Percentiles rank a stretch among this genome's conserved stretches.
These are phyloP conservation scores for Lachancea dasiensis DNA, from an alignment of 805 yeast genomes.

Conservation along the genomic window DNA sequence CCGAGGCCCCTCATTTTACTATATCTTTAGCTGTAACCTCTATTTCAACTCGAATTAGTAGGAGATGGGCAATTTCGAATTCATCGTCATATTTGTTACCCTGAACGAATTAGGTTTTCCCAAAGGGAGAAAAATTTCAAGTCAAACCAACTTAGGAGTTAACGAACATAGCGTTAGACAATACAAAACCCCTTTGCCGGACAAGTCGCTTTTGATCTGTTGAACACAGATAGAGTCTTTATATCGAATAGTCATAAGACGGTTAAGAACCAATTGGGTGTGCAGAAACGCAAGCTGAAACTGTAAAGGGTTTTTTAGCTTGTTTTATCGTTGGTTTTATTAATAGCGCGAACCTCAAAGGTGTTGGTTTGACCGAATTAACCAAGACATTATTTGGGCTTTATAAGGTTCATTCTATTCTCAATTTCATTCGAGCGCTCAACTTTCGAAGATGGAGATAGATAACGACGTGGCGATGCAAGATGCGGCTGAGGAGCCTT, in stretches of 20 bases:
- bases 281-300: no score
- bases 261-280: no score
- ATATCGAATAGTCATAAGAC: not conserved
- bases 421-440: not conserved
- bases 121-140: constrained; percentile 9
- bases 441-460: constrained; percentile 51
- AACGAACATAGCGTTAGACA: not conserved
- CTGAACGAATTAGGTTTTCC: not conserved
- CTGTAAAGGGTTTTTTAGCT: no score
- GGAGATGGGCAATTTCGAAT: no score
- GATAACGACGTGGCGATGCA: constrained; percentile 84
- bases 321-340: no score
- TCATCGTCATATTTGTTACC: not conserved
- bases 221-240: not conserved
- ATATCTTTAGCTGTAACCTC: not conserved
- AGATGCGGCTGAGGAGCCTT: constrained; percentile 51
- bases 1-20: no score
- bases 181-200: constrained; percentile 5
- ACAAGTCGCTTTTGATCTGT: not conserved
- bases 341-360: no score
- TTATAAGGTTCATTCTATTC: not conserved
- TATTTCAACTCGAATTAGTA: no score
- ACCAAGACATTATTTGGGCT: not conserved
- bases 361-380: not conserved
- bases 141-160: constrained; percentile 3